A percentile compares a stretch with the other conserved stretches of the same genome.
phyloP scores from a whole-genome alignment of 345 rosid genomes.

The Populus davidiana region DNA sequence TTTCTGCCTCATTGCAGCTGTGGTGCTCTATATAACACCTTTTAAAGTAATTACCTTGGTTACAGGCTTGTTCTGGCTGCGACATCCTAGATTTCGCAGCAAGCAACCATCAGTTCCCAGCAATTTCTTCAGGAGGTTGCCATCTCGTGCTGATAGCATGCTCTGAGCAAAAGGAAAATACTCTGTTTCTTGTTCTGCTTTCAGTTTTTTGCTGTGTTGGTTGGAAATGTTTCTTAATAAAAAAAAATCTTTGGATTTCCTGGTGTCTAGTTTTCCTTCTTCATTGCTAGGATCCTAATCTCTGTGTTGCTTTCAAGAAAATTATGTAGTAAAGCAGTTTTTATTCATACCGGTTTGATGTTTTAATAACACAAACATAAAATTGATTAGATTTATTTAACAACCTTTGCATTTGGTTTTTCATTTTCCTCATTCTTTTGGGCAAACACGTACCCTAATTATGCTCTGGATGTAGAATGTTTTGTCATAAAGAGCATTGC shows the following conservation, averaged over 20 bases:
- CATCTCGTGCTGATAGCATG: constrained; percentile 35
- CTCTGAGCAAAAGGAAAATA: constrained; percentile 10
- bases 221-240: not conserved
- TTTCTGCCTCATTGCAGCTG: constrained; percentile 30
- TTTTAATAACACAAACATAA: not conserved
- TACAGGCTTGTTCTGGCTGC: constrained; percentile 25
- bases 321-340: not conserved
- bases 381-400: not conserved
- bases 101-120: constrained; percentile 28
- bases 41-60: constrained; percentile 24
- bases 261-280: not conserved
- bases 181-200: not conserved
- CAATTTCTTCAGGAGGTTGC: constrained; percentile 32
- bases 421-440: not conserved
- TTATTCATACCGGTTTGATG: not conserved
- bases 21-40: constrained; percentile 30
- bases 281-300: not conserved
- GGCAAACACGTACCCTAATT: not conserved
- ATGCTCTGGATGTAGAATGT: not conserved
- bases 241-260: not conserved
- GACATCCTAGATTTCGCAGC: constrained; percentile 34
- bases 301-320: not conserved
- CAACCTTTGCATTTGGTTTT: not conserved
- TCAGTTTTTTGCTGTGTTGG: not conserved
- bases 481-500: too few species aligned